A percentile compares a stretch with the other conserved stretches of the same genome.
Evolutionary conservation across 768 basidiomycete species (phyloP).

Genomic region (Mycena vulgaris): DNA sequence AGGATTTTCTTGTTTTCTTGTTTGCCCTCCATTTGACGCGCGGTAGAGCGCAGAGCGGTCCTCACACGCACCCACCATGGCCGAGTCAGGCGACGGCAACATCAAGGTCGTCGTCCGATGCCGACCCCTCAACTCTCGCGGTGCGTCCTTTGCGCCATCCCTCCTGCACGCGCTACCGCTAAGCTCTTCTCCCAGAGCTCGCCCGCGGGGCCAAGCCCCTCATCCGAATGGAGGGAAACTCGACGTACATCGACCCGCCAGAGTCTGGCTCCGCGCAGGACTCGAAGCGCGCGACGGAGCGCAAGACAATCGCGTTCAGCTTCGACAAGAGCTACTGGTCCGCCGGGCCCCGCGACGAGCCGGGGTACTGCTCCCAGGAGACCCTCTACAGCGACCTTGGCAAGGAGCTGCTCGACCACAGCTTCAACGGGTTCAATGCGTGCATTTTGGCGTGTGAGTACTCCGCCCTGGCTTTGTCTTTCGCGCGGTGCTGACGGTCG

Average conservation of each 20-base stretch:
- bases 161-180: conserved; percentile 4
- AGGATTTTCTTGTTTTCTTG: conserved; percentile 29
- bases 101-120: conserved; percentile 97
- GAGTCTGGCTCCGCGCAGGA: conserved; percentile 79
- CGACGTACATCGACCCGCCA: conserved; percentile 93
- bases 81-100: conserved; percentile 87
- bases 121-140: conserved; percentile 95
- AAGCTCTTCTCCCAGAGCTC: conserved; percentile 71
- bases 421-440: conserved; percentile 97
- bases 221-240: conserved; percentile 95
- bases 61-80: conserved; percentile 61
- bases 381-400: conserved; percentile 96
- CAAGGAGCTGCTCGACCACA: conserved; percentile 94
- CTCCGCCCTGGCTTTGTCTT: conserved; percentile 6
- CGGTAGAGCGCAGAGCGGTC: conserved; percentile 18
- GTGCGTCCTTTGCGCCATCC: conserved; percentile 61
- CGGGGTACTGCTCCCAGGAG: conserved; percentile 93
- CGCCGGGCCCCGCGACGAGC: conserved; percentile 90
- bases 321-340: conserved; percentile 99
- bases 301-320: conserved; percentile 91
- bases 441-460: conserved; percentile 99
- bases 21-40: conserved; percentile 12
- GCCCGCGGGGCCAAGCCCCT: conserved; percentile 94
- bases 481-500: conserved; percentile 16
- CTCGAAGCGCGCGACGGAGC: conserved; percentile 88